These are phyloP conservation scores for Eucalyptus cloeziana DNA, from an alignment of 345 rosid species.

Conservation along the genomic window DNA sequence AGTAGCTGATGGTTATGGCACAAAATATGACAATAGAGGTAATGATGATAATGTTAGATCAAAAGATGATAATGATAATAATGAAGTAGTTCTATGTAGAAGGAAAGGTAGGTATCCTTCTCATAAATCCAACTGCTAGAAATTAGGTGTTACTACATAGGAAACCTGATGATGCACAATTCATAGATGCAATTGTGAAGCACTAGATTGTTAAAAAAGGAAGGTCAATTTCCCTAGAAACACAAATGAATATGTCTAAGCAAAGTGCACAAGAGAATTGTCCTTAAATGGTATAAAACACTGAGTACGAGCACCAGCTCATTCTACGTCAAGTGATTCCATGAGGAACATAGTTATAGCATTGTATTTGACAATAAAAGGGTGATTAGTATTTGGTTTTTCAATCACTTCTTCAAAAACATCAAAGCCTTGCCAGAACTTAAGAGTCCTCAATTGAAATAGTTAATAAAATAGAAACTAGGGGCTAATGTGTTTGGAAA, in stretches of 20 bases:
- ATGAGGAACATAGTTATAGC: background rate
- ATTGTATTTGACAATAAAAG: background rate
- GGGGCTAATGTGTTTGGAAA: background rate
- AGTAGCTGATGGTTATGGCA: background rate
- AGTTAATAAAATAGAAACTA: too few relatives aligned
- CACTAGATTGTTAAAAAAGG: too few relatives aligned
- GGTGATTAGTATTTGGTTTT: background rate
- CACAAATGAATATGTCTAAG: too few relatives aligned
- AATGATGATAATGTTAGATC: background rate
- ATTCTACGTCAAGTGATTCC: background rate
- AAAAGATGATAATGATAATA: too few relatives aligned
- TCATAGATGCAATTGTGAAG: background rate
- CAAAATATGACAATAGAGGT: background rate
- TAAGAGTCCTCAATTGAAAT: background rate
- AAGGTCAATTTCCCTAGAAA: too few relatives aligned
- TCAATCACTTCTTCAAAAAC: background rate
- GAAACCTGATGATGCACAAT: background rate
- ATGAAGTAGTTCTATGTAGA: background rate
- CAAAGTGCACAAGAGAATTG: background rate
- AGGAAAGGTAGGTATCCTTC: background rate
- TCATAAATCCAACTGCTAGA: too few relatives aligned
- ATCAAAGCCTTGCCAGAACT: background rate
- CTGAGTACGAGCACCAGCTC: background rate
- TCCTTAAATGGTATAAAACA: background rate
- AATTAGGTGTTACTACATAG: background rate